Percentiles rank a stretch among this genome's conserved stretches.
Evolutionary conservation across 2,329 filamentous ascomycete genomes (phyloP).

Genomic region (Sordariomycetes sp.): DNA sequence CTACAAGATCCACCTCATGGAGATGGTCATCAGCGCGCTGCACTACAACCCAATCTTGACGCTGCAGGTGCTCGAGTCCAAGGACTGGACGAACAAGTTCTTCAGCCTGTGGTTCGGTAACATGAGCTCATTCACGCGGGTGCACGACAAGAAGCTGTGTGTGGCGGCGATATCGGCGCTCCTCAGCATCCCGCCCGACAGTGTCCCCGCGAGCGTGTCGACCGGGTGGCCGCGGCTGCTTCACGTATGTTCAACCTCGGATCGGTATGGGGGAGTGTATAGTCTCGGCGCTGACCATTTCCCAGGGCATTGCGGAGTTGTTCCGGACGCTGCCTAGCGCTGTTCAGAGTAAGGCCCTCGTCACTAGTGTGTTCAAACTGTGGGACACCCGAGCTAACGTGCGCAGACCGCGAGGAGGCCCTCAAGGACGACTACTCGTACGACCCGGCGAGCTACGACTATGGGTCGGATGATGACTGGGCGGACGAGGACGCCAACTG

Average conservation of each 20-base stretch:
- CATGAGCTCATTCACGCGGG: slow-evolving; percentile 84
- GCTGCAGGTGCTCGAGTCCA: slow-evolving; percentile 76
- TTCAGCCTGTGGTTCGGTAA: slow-evolving; percentile 97
- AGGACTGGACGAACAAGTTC: slow-evolving; percentile 96
- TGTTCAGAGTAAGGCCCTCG: slow-evolving; percentile 54
- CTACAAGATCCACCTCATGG: slow-evolving; percentile 92
- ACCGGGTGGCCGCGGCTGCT: slow-evolving; percentile 90
- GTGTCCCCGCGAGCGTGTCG: slow-evolving; percentile 84
- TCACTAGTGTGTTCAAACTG: background rate
- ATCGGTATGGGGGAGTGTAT: background rate
- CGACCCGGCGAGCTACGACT: slow-evolving; percentile 44
- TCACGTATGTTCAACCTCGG: background rate
- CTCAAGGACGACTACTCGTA: slow-evolving; percentile 76
- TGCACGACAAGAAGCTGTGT: slow-evolving; percentile 97
- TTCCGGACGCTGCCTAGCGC: slow-evolving; percentile 87
- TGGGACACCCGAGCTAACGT: background rate
- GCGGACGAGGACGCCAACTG: slow-evolving; percentile 73
- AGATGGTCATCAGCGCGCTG: slow-evolving; percentile 96
- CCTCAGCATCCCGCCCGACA: slow-evolving; percentile 63
- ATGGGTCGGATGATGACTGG: slow-evolving; percentile 67
- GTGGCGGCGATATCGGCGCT: slow-evolving; percentile 87
- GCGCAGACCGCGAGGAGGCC: slow-evolving; percentile 75
- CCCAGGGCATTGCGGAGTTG: slow-evolving; percentile 71
- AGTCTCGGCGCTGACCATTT: background rate
- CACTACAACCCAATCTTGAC: slow-evolving; percentile 90